Evolutionary conservation across 352 stramenopile species (phyloP).

Genomic region (Pythium vanterpoolii): DNA sequence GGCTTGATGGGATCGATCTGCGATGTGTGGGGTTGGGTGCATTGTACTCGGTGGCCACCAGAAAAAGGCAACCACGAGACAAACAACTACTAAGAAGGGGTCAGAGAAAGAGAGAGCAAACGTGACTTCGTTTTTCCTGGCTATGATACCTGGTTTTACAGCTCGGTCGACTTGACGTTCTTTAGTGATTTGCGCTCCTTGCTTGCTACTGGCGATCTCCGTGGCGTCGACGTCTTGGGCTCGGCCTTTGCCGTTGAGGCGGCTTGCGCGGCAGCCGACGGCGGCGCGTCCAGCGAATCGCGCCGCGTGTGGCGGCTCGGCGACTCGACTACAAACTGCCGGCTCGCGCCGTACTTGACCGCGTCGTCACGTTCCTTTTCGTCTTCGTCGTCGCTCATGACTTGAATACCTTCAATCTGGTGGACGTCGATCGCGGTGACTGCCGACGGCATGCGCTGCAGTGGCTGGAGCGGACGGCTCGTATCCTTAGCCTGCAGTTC

Average conservation of each 20-base stretch:
- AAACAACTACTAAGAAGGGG: too few relatives aligned
- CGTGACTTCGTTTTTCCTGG: too few relatives aligned
- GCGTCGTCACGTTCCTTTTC: conserved; percentile 28
- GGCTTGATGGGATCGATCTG: neutral
- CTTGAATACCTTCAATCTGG: conserved; percentile 29
- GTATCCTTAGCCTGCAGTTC: conserved; percentile 39
- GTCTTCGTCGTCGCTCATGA: conserved; percentile 35
- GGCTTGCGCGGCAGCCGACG: too few relatives aligned
- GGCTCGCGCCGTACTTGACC: conserved; percentile 18
- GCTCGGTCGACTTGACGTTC: conserved; percentile 18
- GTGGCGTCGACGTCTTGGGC: conserved; percentile 1
- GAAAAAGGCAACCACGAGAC: too few relatives aligned
- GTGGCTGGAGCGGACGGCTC: conserved; percentile 35
- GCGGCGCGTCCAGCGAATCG: conserved; percentile 5
- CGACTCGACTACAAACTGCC: conserved; percentile 18
- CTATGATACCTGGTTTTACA: too few relatives aligned
- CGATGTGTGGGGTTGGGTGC: neutral
- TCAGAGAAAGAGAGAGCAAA: too few relatives aligned
- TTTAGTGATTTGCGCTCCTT: conserved; percentile 2
- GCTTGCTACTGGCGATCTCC: conserved; percentile 1
- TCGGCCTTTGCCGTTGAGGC: neutral
- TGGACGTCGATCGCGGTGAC: conserved; percentile 30
- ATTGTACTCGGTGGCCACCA: too few relatives aligned
- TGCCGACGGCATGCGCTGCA: conserved; percentile 26
- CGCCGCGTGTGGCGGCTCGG: neutral